These are phyloP conservation scores for Pythium aphanidermatum DNA, from an alignment of 352 stramenopile species.

Conservation along the genomic window DNA sequence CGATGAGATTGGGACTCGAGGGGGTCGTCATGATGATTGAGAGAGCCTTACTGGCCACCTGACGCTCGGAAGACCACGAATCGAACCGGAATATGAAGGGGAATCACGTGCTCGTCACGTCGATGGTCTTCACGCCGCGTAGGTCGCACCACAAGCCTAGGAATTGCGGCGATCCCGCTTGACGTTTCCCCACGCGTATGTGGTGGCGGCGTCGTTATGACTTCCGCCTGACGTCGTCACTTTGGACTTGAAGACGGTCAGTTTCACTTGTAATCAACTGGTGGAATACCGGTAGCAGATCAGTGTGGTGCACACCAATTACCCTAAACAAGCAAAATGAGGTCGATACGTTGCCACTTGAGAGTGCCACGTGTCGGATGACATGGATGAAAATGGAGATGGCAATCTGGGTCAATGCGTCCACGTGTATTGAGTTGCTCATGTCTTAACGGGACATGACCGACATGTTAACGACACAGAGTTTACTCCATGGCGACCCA, in stretches of 20 bases:
- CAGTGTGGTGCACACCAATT: background rate
- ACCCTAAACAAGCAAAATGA: background rate
- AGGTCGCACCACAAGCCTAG: too few species aligned
- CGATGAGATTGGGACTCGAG: conserved; percentile 24
- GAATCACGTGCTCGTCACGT: background rate
- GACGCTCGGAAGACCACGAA: conserved; percentile 1
- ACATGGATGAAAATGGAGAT: conserved; percentile 1
- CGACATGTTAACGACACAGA: background rate
- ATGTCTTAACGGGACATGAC: background rate
- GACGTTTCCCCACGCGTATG: too few species aligned
- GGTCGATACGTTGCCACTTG: background rate
- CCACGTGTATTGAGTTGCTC: too few species aligned
- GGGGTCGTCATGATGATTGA: conserved; percentile 11
- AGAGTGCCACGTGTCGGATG: conserved; percentile 24
- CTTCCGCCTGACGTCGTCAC: background rate
- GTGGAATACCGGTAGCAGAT: conserved; percentile 2
- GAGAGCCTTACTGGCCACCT: background rate
- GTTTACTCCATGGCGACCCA: conserved; percentile 41
- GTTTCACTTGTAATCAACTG: conserved; percentile 3
- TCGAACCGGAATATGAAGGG: background rate
- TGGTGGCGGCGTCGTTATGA: background rate
- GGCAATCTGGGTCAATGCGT: too few species aligned
- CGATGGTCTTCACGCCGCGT: background rate
- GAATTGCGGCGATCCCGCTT: too few species aligned
- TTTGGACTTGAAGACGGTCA: conserved; percentile 8